These are phyloP conservation scores for Bjerkandera adusta DNA, from an alignment of 1,284 basidiomycete species.

Conservation along the genomic window DNA sequence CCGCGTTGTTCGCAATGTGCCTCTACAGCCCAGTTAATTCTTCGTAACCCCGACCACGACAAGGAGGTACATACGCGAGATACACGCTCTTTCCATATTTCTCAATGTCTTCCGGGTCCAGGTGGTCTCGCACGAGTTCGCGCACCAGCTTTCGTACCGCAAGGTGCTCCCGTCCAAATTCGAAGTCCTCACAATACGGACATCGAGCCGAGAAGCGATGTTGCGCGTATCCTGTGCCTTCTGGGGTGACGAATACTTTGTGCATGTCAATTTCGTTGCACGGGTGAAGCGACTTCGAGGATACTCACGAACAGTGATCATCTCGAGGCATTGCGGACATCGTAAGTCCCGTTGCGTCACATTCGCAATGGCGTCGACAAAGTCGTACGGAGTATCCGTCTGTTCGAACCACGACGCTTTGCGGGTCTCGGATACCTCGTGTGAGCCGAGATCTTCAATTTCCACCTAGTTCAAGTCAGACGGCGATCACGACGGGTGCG, in stretches of 20 bases:
- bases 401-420: slow-evolving; percentile 10
- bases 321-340: slow-evolving; percentile 14
- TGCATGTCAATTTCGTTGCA: too few species aligned
- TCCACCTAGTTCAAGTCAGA: slow-evolving; percentile 1
- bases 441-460: slow-evolving; percentile 10
- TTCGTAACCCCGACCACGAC: too few species aligned
- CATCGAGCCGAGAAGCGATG: slow-evolving; percentile 12
- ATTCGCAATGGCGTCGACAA: slow-evolving; percentile 8
- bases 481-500: too few species aligned
- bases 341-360: slow-evolving; percentile 5
- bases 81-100: slow-evolving; percentile 11
- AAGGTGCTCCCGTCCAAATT: slow-evolving; percentile 13
- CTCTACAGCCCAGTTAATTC: too few species aligned
- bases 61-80: slow-evolving; percentile 13
- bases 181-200: slow-evolving; percentile 4
- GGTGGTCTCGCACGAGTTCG: slow-evolving; percentile 14
- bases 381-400: slow-evolving; percentile 14
- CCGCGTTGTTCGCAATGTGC: slow-evolving; percentile 9
- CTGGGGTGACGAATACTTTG: slow-evolving; percentile 7
- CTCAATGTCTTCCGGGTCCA: slow-evolving; percentile 4
- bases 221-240: slow-evolving; percentile 16
- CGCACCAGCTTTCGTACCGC: slow-evolving; percentile 15
- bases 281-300: too few species aligned
- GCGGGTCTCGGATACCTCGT: slow-evolving; percentile 6
- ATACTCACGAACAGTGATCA: slow-evolving; percentile 12